These are phyloP conservation scores for Daldinia grandis DNA, from an alignment of 495 filamentous ascomycete species.

Conservation along the genomic window DNA sequence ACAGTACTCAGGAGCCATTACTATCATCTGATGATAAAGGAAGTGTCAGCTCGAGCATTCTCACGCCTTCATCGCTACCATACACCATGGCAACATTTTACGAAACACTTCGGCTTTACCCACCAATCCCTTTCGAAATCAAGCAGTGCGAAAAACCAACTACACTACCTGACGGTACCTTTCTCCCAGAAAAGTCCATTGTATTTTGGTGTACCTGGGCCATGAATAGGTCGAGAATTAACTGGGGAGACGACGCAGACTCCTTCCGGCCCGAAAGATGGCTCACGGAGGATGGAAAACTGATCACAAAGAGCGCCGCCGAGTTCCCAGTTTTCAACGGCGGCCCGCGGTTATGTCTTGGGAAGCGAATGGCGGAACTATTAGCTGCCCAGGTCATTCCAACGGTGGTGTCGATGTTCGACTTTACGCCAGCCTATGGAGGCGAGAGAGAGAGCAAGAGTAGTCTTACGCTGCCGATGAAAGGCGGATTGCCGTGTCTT, in stretches of 20 bases:
- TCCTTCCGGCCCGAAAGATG: constrained; percentile 63
- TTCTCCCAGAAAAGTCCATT: constrained; percentile 59
- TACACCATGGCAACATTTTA: constrained; percentile 67
- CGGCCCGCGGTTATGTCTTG: constrained; percentile 64
- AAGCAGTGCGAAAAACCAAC: constrained; percentile 61
- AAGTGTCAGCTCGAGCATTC: constrained; percentile 46
- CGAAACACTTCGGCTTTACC: constrained; percentile 64
- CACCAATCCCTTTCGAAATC: constrained; percentile 69
- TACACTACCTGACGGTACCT: constrained; percentile 66
- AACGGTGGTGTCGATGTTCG: constrained; percentile 56
- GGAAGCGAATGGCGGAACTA: constrained; percentile 67
- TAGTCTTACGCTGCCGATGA: constrained; percentile 68
- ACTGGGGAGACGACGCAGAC: constrained; percentile 66
- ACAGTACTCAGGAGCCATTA: not conserved
- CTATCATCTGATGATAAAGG: constrained; percentile 3
- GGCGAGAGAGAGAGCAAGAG: constrained; percentile 61
- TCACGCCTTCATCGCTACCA: constrained; percentile 56
- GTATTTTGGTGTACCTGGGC: constrained; percentile 68
- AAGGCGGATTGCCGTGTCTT: constrained; percentile 62
- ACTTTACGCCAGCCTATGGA: constrained; percentile 54
- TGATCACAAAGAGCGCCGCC: constrained; percentile 55
- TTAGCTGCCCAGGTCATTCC: constrained; percentile 63
- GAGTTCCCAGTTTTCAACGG: constrained; percentile 72
- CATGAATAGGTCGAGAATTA: constrained; percentile 63
- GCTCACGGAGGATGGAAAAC: constrained; percentile 51